Base-by-base conservation (phyloP, 1,284 basidiomycete genomes). In the Cystobasidium pallidum region DNA sequence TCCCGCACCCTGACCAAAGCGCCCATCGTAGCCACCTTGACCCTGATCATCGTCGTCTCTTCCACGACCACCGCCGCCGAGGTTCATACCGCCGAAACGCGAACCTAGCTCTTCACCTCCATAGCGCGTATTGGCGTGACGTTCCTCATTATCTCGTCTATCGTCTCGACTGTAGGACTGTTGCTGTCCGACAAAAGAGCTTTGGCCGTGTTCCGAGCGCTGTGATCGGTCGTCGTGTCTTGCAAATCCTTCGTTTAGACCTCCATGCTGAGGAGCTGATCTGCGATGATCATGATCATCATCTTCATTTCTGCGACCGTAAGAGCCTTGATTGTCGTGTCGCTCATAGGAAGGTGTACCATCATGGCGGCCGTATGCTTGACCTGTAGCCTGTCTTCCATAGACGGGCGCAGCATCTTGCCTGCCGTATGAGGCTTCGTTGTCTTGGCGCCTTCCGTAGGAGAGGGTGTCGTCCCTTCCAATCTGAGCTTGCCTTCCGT, bases 51-150 rank as follows among this genome's bases (percentile, higher is more conserved):
- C 49, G 36, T 39, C n/a, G n/a, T 34, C 30, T 13, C 30, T 7
- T 58, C 30, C 41, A 34, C 32, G 57, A 17, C 45, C 43, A 26
- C 57, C 36, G 49, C 51, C 34, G 24, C 64, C 28, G 4, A 70
- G 43, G 43, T 70, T 70, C 67, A 70, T 70, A 15, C 45, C 43
- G 41, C 57, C 67, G 10, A 70, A 45, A 7, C 67, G 24, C 11
- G 24, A 39, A 4, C 34, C 58, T 11, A 51, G 11, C 4, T 62
- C 67, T 39, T 68, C 66, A 17, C 36, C 52, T 32, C 45, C 41
- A 43, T 49, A 57, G 6, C 54, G 15, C 17, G 59, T 32, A 26
- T 43, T 30, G 13, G 59, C 45, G 24, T 45, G 39, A 15, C 26
- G 59, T 34, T 62, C 59, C 59, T 43, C 32, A 8, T 58, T n/a